Evolutionary conservation across 1,284 basidiomycete genomes (phyloP), one percentile per base, ranked within the genome.

Genomic region (Anthracocystis walkeri): DNA sequence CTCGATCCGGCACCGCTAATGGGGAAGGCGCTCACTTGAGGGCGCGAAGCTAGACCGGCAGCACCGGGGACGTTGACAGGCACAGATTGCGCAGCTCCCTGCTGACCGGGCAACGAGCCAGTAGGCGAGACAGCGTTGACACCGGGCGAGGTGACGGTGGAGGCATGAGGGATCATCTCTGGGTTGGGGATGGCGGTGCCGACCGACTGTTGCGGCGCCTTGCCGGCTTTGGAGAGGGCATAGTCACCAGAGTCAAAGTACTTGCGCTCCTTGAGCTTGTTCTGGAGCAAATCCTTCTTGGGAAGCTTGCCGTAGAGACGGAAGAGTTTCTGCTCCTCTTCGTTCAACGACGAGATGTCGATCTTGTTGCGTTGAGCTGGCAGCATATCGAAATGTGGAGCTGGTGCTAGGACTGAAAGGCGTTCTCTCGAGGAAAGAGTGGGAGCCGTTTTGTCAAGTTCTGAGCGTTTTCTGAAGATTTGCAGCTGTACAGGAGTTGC

Each of bases 171-270:
- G 56, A 87, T 86, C 65, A 83, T 83, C 58, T 97, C 93, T 31
- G 95, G 94, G 86, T 93, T 95, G 25, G 95, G 95, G 79, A 97
- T 97, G 51, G 94, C 92, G 29, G 94, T 97, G 45, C 95, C 95
- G 54, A 96, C 93, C 16, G 91, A 90, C 84, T 90, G 93, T 85
- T 93, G 92, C 50, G 93, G 91, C 23, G 92, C 90, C 44, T 93
- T 92, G 35, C 95, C 95, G 4, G 95, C 95, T 87, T 97, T 97
- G 60, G 93, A 95, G 79, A 97, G 89, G 56, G 94, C 94, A 84
- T 97, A 97, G 86, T 97, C 95, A 72, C 95, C 95, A 67, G 95
- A 97, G 87, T 97, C 95, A 86, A 97, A 97, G 88, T 94, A 97
- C 86, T 97, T 97, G 83, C 95, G 93, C 86, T 97, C 95, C 93